Evolutionary conservation across 345 rosid species (phyloP), one percentile per base, ranked within the genome.

Genomic region (Ailanthus altissimus): DNA sequence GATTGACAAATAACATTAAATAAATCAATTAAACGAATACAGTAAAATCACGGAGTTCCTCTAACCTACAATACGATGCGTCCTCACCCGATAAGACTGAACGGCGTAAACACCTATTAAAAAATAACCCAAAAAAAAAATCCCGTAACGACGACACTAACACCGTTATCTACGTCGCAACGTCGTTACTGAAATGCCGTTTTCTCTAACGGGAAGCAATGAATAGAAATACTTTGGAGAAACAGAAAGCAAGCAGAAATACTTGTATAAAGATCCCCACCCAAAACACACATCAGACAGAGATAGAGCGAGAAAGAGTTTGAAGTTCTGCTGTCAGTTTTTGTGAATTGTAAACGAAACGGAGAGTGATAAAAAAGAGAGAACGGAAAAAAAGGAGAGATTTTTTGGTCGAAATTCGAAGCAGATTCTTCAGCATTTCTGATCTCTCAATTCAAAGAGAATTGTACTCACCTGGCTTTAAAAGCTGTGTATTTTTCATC

Each of bases 81-180:
- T 16, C 53, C 75, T 46, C 73, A 8, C 65, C 58, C 75, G 36
- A 68, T 72, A 10, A 5, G 51, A 43, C 4, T 28, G 14, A 42
- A 57, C 49, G 66, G 11, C 13, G 32, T 9, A 10, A 13, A 58
- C 49, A 43, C 5, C 20, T 10, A 18, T 54, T 54, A 20, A 9
- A 5, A 8, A n/a, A n/a, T n/a, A n/a, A n/a, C n/a, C n/a, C n/a
- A n/a, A n/a, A 12, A 61, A 45, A 23, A 4, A 2, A 23, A 36
- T 63, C 62, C 83, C 76, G 75, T 80, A 67, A 59, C 32, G 61
- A 21, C 46, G n/a, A 36, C 28, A 49, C 18, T 77, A 63, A 83
- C 90, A 79, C 70, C 92, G 94, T 88, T 76, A 77, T 5, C 13
- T 16, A 62, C 74, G 84, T 87, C 84, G 80, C 86, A 81, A 82